Evolutionary conservation across 306 rosid genomes (phyloP), one percentile per base, ranked within the genome.

Genomic region (Vigna mungo): DNA sequence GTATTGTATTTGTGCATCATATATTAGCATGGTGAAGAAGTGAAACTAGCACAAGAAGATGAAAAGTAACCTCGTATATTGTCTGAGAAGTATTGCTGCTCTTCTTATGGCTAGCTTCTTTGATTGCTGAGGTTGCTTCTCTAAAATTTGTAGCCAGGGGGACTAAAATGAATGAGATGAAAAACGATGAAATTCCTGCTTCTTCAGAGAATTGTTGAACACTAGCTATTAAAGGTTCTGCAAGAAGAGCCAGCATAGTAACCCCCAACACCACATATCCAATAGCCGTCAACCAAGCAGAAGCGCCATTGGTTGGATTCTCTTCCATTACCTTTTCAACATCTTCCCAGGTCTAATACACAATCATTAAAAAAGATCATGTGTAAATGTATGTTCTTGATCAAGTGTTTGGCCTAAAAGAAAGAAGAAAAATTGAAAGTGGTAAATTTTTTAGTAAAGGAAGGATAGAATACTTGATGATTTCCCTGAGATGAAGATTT

Each of bases 141-240:
- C 92, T 86, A 34, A 88, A 83, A 83, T 84, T 90, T 69, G 90
- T 88, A 59, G 95, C 95, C 52, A 90, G 34, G 1, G 92, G 95
- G 62, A 90, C 88, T 39, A 85, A 30, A 60, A 90, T 85, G 53
- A 90, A 90, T 1, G 90, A 84, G 64, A 85, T 61, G 55, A 79
- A 85, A 83, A 90, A 90, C 39, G 92, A 81, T 25, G 90, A 87
- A 8, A 90, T 82, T 27, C 88, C 83, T 5, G 81, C 88, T 15
- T 61, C 60, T 56, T 71, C 54, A 9, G 95, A 84, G 81, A 90
- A 88, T 8, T 58, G 75, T 59, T 86, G 87, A 36, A 90, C 95
- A 68, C 86, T 86, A 9, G 75, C 77, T 55, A 90, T 85, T 16
- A 90, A 62, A 27, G 95, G 95, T 76, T 90, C 92, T 4, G 94